Percentiles rank a stretch among this genome's conserved stretches.
Conservation (phyloP, 202 grass and related monocot species). For the Eragrostis tef region DNA sequence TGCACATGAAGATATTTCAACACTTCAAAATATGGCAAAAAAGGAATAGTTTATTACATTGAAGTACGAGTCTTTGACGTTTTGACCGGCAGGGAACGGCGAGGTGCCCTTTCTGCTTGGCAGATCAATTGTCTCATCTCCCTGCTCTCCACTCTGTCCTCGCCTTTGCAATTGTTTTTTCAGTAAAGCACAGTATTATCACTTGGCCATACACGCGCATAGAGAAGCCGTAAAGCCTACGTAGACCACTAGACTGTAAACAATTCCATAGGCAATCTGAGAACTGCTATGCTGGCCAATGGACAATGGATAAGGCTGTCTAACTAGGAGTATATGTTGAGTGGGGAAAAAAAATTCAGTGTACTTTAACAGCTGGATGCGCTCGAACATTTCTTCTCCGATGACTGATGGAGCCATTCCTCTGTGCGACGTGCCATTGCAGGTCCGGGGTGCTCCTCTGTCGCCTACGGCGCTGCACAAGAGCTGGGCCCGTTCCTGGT, state of each 20-base stretch:
- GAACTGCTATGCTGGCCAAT: not conserved
- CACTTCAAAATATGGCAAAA: not conserved
- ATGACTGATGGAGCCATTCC: not conserved
- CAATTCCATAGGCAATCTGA: conserved; percentile 22
- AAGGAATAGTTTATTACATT: not conserved
- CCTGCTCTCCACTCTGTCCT: conserved; percentile 4
- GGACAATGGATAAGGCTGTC: conserved; percentile 14
- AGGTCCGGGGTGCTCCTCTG: conserved; percentile 87
- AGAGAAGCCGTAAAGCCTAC: conserved; percentile 24
- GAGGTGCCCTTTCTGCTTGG: conserved; percentile 9
- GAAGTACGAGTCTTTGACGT: conserved; percentile 38
- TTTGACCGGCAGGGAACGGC: conserved; percentile 39
- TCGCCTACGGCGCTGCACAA: conserved; percentile 89
- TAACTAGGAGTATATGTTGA: not conserved
- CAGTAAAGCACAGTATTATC: not conserved
- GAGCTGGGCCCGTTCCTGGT: conserved; percentile 90
- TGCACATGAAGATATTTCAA: not conserved
- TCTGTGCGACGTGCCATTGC: conserved; percentile 4
- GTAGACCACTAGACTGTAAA: conserved; percentile 31
- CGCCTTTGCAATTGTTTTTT: conserved; percentile 31
- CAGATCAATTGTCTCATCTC: conserved; percentile 44
- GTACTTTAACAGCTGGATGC: not conserved
- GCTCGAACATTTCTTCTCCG: not conserved
- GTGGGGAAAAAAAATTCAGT: not conserved
- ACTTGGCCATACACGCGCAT: not conserved